These are phyloP conservation scores for Alternaria sp. DNA, from an alignment of 2,329 filamentous ascomycete genomes.

Conservation along the genomic window DNA sequence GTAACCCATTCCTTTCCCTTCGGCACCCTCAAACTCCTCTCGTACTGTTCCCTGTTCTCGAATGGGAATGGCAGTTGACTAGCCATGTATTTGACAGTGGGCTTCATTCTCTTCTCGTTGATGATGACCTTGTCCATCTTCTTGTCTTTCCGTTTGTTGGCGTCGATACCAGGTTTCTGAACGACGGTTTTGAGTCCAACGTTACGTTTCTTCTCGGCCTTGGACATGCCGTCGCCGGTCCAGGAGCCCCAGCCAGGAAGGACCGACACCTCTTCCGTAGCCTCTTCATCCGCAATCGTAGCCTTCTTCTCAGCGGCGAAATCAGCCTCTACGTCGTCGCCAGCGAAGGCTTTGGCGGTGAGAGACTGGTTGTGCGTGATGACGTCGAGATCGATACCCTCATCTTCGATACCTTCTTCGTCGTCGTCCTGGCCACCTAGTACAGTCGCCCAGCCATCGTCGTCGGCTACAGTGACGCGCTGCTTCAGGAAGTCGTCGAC, in stretches of 20 bases:
- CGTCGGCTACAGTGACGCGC: conserved; percentile 47
- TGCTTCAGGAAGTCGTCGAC: conserved; percentile 44
- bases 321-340: conserved; percentile 79
- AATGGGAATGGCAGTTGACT: conserved; percentile 87
- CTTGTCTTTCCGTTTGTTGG: conserved; percentile 79
- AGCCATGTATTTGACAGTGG: conserved; percentile 91
- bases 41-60: conserved; percentile 88
- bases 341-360: conserved; percentile 85
- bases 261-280: conserved; percentile 83
- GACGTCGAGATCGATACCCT: conserved; percentile 52
- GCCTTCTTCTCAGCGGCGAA: conserved; percentile 84
- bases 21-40: conserved; percentile 84
- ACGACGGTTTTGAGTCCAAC: conserved; percentile 65
- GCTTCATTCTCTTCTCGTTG: conserved; percentile 88
- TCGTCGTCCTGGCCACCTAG: conserved; percentile 48
- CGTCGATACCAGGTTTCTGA: conserved; percentile 77
- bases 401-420: conserved; percentile 49
- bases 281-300: conserved; percentile 77
- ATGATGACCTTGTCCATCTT: conserved; percentile 88
- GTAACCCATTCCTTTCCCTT: conserved; percentile 95
- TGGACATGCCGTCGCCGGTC: conserved; percentile 84
- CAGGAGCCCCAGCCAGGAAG: conserved; percentile 94
- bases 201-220: conserved; percentile 66
- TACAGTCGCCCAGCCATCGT: conserved; percentile 57
- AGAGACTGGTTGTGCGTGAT: conserved; percentile 68